Percentiles rank a stretch among this genome's conserved stretches.
phyloP scores from a whole-genome alignment of 495 filamentous ascomycete species.

The Aspergillus campestris region DNA sequence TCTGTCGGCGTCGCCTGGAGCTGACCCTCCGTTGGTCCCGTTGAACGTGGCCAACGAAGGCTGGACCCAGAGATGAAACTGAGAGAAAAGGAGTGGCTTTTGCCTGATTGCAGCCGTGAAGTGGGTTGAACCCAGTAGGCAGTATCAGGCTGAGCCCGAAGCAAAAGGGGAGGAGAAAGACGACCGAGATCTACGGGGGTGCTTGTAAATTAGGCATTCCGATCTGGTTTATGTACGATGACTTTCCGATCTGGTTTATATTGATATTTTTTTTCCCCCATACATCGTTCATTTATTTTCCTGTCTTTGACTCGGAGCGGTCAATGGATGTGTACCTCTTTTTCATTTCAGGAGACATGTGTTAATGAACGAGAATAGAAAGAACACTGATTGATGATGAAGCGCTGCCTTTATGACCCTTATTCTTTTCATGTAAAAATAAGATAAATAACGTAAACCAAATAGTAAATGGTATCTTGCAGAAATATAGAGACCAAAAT shows the following conservation, averaged over 20 bases:
- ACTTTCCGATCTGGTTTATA: neutral
- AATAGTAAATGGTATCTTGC: neutral
- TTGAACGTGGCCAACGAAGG: neutral
- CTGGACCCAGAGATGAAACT: neutral
- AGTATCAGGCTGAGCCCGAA: too few species aligned
- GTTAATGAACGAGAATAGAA: slow-evolving; percentile 12
- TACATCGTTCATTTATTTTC: slow-evolving; percentile 9
- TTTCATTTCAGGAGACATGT: slow-evolving; percentile 13
- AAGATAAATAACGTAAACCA: too few species aligned
- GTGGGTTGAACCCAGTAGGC: too few species aligned
- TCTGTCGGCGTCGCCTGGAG: too few species aligned
- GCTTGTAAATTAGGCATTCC: too few species aligned
- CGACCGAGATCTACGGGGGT: too few species aligned
- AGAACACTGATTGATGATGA: slow-evolving; percentile 6
- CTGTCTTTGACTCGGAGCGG: neutral
- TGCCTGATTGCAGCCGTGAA: neutral
- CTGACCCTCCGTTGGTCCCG: neutral
- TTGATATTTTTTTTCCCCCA: slow-evolving; percentile 8
- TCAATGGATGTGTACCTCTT: slow-evolving; percentile 2
- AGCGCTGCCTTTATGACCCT: neutral
- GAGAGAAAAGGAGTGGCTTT: neutral
- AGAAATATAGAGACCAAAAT: neutral
- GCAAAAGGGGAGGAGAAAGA: too few species aligned
- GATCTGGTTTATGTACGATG: neutral
- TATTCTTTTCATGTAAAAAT: neutral